Conservation (phyloP, 208 protist species). For the Entamoeba moshkovskii region DNA sequence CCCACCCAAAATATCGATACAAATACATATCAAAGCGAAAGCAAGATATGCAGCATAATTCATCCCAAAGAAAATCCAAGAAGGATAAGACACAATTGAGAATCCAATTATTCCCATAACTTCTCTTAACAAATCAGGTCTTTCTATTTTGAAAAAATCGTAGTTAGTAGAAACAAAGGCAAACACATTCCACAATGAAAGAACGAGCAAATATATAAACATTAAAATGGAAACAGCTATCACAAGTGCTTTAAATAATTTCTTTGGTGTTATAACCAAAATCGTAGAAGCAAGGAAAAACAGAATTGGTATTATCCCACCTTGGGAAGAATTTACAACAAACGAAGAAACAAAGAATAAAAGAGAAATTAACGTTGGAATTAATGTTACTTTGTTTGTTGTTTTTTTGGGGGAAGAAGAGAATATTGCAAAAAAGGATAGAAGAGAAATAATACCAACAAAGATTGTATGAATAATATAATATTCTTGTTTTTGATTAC, state of each 20-base stretch:
- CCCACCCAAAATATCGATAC: neutral
- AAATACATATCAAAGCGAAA: neutral
- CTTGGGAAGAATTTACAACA: neutral
- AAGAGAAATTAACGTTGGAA: neutral
- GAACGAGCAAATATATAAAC: neutral
- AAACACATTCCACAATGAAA: neutral
- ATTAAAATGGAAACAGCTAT: neutral
- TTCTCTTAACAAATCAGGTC: neutral
- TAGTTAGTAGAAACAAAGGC: neutral
- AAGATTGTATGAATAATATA: neutral
- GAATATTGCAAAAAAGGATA: neutral
- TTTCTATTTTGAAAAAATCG: neutral
- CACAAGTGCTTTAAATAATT: neutral
- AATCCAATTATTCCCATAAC: neutral
- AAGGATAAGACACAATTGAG: neutral
- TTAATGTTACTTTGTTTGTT: neutral
- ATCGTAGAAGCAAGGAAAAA: neutral
- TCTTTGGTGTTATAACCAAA: neutral
- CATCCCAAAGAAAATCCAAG: neutral
- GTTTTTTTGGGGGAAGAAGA: neutral
- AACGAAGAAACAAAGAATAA: neutral
- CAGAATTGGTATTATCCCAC: neutral
- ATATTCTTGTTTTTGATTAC: neutral
- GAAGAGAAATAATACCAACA: neutral
- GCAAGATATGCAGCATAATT: neutral